These are phyloP conservation scores for Serendipita sp. DNA, from an alignment of 768 basidiomycete genomes.

Conservation along the genomic window DNA sequence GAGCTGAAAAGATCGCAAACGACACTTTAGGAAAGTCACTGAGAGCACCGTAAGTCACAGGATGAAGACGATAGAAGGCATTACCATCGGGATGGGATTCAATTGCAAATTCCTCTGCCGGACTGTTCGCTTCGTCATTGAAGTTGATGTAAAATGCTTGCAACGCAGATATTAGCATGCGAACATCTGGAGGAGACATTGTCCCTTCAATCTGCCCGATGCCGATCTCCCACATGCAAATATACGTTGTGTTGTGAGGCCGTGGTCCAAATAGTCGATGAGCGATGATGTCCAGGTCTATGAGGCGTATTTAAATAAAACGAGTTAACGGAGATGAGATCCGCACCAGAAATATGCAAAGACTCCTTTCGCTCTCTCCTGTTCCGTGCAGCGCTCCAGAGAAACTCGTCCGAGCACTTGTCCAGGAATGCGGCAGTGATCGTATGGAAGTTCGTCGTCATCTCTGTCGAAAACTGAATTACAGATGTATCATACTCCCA, in stretches of 20 bases:
- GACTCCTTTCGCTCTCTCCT: slow-evolving; percentile 17
- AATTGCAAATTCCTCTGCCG: slow-evolving; percentile 49
- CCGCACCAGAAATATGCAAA: slow-evolving; percentile 37
- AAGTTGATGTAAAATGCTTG: slow-evolving; percentile 55
- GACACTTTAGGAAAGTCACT: slow-evolving; percentile 79
- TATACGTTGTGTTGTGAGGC: slow-evolving; percentile 69
- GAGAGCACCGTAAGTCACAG: background rate
- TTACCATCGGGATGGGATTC: slow-evolving; percentile 64
- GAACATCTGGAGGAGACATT: slow-evolving; percentile 38
- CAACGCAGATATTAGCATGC: slow-evolving; percentile 35
- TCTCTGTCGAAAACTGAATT: slow-evolving; percentile 33
- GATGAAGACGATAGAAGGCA: background rate
- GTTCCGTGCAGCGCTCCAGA: slow-evolving; percentile 17
- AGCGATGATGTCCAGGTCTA: slow-evolving; percentile 62
- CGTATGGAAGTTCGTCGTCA: slow-evolving; percentile 58
- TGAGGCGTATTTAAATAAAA: background rate
- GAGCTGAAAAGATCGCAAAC: slow-evolving; percentile 36
- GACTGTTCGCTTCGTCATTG: slow-evolving; percentile 62
- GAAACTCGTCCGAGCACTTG: slow-evolving; percentile 21
- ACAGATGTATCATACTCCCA: background rate
- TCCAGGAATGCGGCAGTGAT: slow-evolving; percentile 36
- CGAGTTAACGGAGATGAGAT: background rate
- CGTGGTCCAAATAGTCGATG: slow-evolving; percentile 82
- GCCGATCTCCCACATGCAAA: slow-evolving; percentile 87
- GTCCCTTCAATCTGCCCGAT: slow-evolving; percentile 46